Evolutionary conservation across 2,329 filamentous ascomycete genomes (phyloP).

Genomic region (Trichophyton rubrum): DNA sequence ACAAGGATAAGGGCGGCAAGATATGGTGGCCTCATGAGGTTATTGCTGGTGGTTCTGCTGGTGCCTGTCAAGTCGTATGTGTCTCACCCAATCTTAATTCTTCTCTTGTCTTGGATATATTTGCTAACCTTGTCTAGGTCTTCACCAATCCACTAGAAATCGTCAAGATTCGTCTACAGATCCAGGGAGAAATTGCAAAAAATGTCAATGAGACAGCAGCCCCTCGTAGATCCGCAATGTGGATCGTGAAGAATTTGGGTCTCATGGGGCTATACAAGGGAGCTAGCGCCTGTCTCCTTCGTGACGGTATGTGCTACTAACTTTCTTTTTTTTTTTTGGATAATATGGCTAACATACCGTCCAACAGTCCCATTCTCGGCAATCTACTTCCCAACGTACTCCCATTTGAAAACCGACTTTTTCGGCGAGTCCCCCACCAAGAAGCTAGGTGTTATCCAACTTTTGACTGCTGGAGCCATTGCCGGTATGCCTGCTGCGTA

Average conservation of each 20-base stretch:
- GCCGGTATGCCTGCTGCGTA: slow-evolving; percentile 86
- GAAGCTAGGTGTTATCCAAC: slow-evolving; percentile 79
- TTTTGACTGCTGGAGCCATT: slow-evolving; percentile 88
- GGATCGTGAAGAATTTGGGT: slow-evolving; percentile 93
- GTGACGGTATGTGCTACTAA: slow-evolving; percentile 44
- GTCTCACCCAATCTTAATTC: neutral
- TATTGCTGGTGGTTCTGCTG: slow-evolving; percentile 75
- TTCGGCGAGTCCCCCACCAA: slow-evolving; percentile 83
- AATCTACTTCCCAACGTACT: slow-evolving; percentile 97
- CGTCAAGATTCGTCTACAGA: slow-evolving; percentile 95
- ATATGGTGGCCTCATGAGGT: slow-evolving; percentile 65
- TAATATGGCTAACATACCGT: slow-evolving; percentile 8
- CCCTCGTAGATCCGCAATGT: slow-evolving; percentile 84
- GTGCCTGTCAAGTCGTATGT: slow-evolving; percentile 90
- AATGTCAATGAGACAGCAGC: slow-evolving; percentile 58
- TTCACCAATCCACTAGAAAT: slow-evolving; percentile 98
- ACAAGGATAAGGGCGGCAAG: slow-evolving; percentile 58
- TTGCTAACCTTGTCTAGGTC: slow-evolving; percentile 42
- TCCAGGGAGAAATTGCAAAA: slow-evolving; percentile 92
- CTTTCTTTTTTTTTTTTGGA: neutral
- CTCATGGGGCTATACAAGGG: slow-evolving; percentile 94
- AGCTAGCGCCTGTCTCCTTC: slow-evolving; percentile 81
- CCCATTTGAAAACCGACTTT: slow-evolving; percentile 81
- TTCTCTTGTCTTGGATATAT: neutral
- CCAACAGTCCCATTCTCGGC: slow-evolving; percentile 74